These are phyloP conservation scores for Jatropha multifida DNA, from an alignment of 441 rosid genomes.

Conservation along the genomic window DNA sequence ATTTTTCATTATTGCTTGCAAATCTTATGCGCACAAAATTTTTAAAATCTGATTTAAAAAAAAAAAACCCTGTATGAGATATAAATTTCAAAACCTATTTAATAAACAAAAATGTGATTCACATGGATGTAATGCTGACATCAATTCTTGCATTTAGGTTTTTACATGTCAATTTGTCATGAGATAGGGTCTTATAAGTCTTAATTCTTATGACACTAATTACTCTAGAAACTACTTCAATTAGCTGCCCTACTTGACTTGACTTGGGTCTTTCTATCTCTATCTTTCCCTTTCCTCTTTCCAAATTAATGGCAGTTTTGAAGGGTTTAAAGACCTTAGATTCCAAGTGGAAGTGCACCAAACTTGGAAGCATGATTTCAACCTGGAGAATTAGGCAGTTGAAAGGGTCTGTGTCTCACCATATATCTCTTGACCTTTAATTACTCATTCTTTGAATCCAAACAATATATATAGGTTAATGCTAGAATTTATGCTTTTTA, in stretches of 20 bases:
- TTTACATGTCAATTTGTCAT: background rate
- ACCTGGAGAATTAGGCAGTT: constrained; percentile 4
- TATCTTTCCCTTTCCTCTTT: background rate
- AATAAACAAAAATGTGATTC: background rate
- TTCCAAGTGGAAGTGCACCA: constrained; percentile 6
- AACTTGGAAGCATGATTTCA: background rate
- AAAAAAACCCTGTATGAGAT: no score
- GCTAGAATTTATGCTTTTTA: background rate
- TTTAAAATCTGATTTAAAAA: no score
- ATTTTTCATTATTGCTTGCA: no score
- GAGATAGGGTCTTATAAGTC: background rate
- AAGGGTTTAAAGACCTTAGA: background rate
- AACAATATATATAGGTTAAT: no score
- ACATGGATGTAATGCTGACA: constrained; percentile 14
- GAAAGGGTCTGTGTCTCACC: background rate
- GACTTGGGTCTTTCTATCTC: background rate
- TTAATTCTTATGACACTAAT: background rate
- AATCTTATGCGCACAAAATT: no score
- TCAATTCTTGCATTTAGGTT: background rate
- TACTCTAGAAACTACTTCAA: background rate
- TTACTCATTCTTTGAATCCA: background rate
- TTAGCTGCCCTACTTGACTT: constrained; percentile 11
- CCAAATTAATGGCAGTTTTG: constrained; percentile 11
- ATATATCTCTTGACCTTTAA: background rate
- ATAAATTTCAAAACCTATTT: no score